Percentiles rank a stretch among this genome's conserved stretches.
phyloP scores from a whole-genome alignment of 2,329 filamentous ascomycete genomes.

The Mycocentrospora acerina region DNA sequence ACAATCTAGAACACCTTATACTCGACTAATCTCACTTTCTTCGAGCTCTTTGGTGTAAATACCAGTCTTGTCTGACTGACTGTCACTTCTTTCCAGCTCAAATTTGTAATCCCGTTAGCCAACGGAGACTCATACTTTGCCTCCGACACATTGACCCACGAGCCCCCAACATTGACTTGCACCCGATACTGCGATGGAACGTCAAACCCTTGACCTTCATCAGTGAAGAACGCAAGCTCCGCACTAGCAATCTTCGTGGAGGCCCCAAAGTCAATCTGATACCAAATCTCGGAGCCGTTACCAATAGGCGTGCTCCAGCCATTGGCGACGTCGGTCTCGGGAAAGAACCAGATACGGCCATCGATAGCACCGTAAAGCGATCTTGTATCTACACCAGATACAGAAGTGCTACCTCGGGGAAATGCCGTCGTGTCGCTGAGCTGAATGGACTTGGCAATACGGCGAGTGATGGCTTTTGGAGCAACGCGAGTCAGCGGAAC shows the following conservation, averaged over 20 bases:
- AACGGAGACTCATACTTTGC: constrained; percentile 24
- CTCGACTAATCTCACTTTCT: constrained; percentile 41
- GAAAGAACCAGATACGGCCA: constrained; percentile 45
- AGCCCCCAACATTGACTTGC: constrained; percentile 22
- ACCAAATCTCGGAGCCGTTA: constrained; percentile 38
- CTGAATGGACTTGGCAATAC: constrained; percentile 42
- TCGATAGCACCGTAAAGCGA: constrained; percentile 43
- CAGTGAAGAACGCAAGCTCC: constrained; percentile 43
- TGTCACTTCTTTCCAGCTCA: constrained; percentile 28
- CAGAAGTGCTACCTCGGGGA: constrained; percentile 37
- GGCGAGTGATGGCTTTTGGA: constrained; percentile 29
- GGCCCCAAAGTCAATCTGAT: constrained; percentile 40
- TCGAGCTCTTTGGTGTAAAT: constrained; percentile 35
- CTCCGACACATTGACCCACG: constrained; percentile 32
- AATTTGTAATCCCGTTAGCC: constrained; percentile 43
- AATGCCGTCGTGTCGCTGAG: constrained; percentile 30
- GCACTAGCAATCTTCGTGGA: constrained; percentile 28
- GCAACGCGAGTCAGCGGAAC: constrained; percentile 19
- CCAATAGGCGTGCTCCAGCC: constrained; percentile 41
- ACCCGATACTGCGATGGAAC: constrained; percentile 33
- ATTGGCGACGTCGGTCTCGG: constrained; percentile 38
- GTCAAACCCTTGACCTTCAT: constrained; percentile 30
- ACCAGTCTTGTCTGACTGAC: constrained; percentile 32
- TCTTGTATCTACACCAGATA: constrained; percentile 18
- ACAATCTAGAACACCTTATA: constrained; percentile 42